Percentiles rank a stretch among this genome's conserved stretches.
phyloP scores from a whole-genome alignment of 805 yeast genomes.

The Cyberlindnera suaveolens region DNA sequence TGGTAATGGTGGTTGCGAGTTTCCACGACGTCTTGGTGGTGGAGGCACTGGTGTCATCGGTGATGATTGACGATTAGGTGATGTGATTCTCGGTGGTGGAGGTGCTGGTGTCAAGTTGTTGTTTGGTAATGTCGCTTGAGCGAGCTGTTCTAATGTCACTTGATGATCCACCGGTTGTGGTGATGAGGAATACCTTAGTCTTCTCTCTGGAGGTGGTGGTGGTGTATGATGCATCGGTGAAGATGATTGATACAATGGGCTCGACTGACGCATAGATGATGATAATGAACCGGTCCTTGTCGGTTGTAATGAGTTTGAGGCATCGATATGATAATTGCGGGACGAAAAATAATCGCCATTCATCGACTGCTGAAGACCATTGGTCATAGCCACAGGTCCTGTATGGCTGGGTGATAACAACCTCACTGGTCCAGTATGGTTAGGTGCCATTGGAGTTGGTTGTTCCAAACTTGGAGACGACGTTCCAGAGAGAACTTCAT shows the following conservation, averaged over 20 bases:
- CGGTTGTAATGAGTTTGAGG: constrained; percentile 27
- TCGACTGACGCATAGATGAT: background rate
- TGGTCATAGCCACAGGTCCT: constrained; percentile 10
- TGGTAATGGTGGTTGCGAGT: constrained; percentile 25
- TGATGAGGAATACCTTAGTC: constrained; percentile 20
- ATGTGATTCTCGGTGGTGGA: constrained; percentile 3
- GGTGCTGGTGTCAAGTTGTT: background rate
- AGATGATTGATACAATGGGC: constrained; percentile 1
- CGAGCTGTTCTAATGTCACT: constrained; percentile 9
- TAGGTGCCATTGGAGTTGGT: constrained; percentile 25
- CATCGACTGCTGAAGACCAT: background rate
- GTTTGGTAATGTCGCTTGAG: constrained; percentile 12
- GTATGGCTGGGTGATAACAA: constrained; percentile 16
- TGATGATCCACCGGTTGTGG: constrained; percentile 13
- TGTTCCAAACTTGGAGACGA: constrained; percentile 14
- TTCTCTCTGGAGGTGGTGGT: constrained; percentile 14
- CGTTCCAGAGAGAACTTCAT: constrained; percentile 11
- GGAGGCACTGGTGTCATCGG: constrained; percentile 26
- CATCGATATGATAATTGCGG: constrained; percentile 2
- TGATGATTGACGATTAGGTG: background rate
- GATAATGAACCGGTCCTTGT: constrained; percentile 37
- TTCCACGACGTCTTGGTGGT: constrained; percentile 33
- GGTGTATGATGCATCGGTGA: constrained; percentile 3
- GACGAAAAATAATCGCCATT: constrained; percentile 11
- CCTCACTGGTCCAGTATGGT: constrained; percentile 20